Conservation (phyloP, 345 rosid genomes). For the Gynandropsis gynandra region DNA sequence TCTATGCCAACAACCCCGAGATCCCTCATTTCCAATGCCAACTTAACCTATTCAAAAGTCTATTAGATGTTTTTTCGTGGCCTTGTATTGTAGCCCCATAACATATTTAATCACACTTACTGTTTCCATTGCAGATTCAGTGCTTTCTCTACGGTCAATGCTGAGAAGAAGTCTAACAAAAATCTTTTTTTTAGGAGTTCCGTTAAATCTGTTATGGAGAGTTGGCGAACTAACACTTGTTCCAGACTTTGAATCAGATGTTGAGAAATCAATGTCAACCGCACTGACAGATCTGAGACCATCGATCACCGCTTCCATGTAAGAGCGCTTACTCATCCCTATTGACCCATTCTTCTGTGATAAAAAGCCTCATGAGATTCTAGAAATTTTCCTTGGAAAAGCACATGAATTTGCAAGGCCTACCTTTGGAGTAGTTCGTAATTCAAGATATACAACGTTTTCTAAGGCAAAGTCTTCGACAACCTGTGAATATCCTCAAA, state of each 20-base stretch:
- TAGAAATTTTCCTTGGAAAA: background rate
- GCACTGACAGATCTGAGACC: slow-evolving; percentile 55
- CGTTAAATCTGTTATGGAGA: slow-evolving; percentile 28
- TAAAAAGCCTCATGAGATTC: slow-evolving; percentile 13
- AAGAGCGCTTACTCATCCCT: slow-evolving; percentile 90
- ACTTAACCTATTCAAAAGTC: slow-evolving; percentile 49
- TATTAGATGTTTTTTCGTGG: background rate
- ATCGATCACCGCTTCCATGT: slow-evolving; percentile 81
- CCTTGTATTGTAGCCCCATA: no score
- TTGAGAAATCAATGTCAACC: slow-evolving; percentile 53
- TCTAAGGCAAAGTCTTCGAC: slow-evolving; percentile 91
- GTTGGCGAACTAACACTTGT: slow-evolving; percentile 17
- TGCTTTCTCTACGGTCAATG: slow-evolving; percentile 87
- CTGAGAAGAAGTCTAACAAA: slow-evolving; percentile 91
- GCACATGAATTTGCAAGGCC: background rate
- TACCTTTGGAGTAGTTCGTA: slow-evolving; percentile 98
- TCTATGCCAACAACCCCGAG: slow-evolving; percentile 81
- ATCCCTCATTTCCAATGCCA: slow-evolving; percentile 77
- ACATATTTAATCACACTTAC: slow-evolving; percentile 37
- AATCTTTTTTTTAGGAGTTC: slow-evolving; percentile 49
- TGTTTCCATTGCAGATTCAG: slow-evolving; percentile 87
- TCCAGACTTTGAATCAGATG: slow-evolving; percentile 18
- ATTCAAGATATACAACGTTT: slow-evolving; percentile 79
- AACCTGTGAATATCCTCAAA: slow-evolving; percentile 37
- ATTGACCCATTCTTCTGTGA: slow-evolving; percentile 66